Conservation (phyloP, 768 basidiomycete genomes). For the Pulveroboletus sp. region DNA sequence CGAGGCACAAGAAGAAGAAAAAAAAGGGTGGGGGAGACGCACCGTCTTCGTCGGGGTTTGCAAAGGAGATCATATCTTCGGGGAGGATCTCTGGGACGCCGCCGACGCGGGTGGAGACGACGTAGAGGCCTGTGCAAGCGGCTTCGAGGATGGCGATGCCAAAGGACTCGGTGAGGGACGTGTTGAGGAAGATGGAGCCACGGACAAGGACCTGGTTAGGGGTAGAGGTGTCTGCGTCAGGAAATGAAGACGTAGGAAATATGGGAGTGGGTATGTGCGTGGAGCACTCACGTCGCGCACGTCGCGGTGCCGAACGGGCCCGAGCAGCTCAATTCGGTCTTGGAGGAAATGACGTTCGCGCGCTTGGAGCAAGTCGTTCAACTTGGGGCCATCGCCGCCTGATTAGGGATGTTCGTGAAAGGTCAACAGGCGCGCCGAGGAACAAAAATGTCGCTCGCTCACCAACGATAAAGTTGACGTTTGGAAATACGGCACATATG, state of each 20-base stretch:
- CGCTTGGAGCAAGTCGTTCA: slow-evolving; percentile 93
- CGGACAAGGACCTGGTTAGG: slow-evolving; percentile 67
- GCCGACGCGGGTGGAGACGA: slow-evolving; percentile 91
- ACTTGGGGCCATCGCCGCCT: slow-evolving; percentile 95
- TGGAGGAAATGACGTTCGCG: slow-evolving; percentile 86
- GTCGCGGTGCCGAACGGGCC: slow-evolving; percentile 72
- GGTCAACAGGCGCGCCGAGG: neutral
- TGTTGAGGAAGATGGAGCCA: slow-evolving; percentile 92
- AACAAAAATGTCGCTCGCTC: neutral
- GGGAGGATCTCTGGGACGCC: slow-evolving; percentile 96
- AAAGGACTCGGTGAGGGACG: slow-evolving; percentile 93
- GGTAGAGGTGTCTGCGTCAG: neutral
- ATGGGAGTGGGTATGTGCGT: no score
- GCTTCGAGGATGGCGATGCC: slow-evolving; percentile 98
- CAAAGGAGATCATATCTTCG: slow-evolving; percentile 91
- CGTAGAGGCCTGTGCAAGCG: slow-evolving; percentile 89
- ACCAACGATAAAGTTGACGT: slow-evolving; percentile 89
- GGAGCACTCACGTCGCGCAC: slow-evolving; percentile 71
- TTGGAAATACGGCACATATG: slow-evolving; percentile 79
- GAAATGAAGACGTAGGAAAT: accelerated
- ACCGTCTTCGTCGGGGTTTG: slow-evolving; percentile 93
- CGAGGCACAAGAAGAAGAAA: neutral
- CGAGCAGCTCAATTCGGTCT: slow-evolving; percentile 87
- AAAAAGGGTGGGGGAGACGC: slow-evolving; percentile 13
- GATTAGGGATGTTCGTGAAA: neutral